Base-by-base conservation (phyloP, 768 basidiomycete species). In the Nidularia sp. region DNA sequence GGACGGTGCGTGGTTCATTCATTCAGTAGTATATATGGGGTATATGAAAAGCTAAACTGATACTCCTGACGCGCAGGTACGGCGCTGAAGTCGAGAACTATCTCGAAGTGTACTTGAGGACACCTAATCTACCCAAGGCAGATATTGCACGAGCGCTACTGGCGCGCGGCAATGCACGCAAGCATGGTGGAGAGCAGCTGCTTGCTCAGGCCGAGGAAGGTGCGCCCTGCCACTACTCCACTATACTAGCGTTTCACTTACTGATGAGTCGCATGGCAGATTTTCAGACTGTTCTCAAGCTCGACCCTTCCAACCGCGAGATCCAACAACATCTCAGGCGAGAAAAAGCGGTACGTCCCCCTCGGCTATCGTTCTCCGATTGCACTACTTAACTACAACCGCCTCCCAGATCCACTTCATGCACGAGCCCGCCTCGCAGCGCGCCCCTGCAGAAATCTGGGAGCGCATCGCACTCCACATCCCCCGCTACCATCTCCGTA, bases 381-480 rank as follows among this genome's bases (percentile, higher is more conserved):
- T 45, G 12, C 12, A 13, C 44, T 6, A 10, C n/a, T 29, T 45
- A 45, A 45, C 44, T n/a, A 45, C 12, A n/a, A n/a, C 6, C 39
- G 10, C 10, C 39, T 5, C 44, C 44, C 51, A 84, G 79, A 81
- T 83, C 47, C 78, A 75, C 47, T 80, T 80, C 57, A 65, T 70
- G 39, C 66, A 72, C 56, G 77, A 78, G 52, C 83, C 85, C 2
- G 81, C 84, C 2, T 81, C 78, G 2, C 83, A 79, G 54, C 79
- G 84, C 18, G 76, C 78, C 13, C 85, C 86, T 0, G 69, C 73
- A 5, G 86, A 88, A 67, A 74, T 88, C 41, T 88, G 86, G 85
- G 83, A 84, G 56, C 73, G 77, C 10, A 83, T 88, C 42, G 85
- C 85, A 5, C 64, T 70, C 48, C 76, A 79, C 55, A 82, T 80